phyloP scores from a whole-genome alignment of 768 basidiomycete species.

The Psilocybe sp. region DNA sequence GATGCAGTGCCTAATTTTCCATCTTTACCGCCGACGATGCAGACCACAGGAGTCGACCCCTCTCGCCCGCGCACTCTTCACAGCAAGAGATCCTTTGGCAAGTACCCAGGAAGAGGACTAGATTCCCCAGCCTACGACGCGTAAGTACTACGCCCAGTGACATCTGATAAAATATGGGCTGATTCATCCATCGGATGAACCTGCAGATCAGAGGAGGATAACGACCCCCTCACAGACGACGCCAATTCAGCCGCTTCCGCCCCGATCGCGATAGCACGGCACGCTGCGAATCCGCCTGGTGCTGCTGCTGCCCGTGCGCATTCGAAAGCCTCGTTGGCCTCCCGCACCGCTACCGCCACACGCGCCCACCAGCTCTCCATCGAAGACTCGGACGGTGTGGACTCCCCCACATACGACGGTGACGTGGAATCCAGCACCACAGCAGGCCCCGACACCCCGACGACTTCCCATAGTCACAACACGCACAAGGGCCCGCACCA shows the following conservation, averaged over 20 bases:
- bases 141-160: constrained; percentile 27
- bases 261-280: constrained; percentile 30
- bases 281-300: constrained; percentile 21
- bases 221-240: constrained; percentile 83
- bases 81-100: constrained; percentile 69
- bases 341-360: constrained; percentile 42
- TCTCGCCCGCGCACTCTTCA: constrained; percentile 40
- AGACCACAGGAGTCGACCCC: constrained; percentile 15
- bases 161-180: background rate
- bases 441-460: constrained; percentile 42
- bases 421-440: constrained; percentile 82
- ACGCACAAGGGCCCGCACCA: constrained; percentile 18
- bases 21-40: no score
- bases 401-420: constrained; percentile 88
- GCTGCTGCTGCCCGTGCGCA: constrained; percentile 20
- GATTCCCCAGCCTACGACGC: constrained; percentile 82
- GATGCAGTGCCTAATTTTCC: no score
- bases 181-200: constrained; percentile 14
- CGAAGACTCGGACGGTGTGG: constrained; percentile 72
- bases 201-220: constrained; percentile 80
- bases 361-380: constrained; percentile 43
- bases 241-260: constrained; percentile 50
- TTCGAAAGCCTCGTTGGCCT: constrained; percentile 20
- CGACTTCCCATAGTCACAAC: no score
- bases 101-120: constrained; percentile 48